These are phyloP conservation scores for Verticillium dahliae DNA, from an alignment of 2,329 filamentous ascomycete species.

Conservation along the genomic window DNA sequence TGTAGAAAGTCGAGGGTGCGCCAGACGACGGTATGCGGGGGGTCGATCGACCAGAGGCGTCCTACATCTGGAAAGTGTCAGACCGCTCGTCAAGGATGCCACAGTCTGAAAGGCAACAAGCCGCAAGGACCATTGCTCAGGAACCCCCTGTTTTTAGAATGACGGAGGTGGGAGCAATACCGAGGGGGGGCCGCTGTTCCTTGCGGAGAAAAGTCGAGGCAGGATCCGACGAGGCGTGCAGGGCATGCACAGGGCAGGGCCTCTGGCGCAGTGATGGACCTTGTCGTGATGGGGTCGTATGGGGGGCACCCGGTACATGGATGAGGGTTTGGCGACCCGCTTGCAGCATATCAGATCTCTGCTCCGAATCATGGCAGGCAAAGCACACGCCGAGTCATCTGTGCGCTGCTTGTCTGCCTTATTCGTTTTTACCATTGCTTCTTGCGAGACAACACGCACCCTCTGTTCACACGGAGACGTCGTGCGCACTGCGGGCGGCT, in stretches of 20 bases:
- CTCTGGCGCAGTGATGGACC: slow-evolving; percentile 6
- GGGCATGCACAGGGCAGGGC: slow-evolving; percentile 29
- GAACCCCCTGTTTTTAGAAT: slow-evolving; percentile 32
- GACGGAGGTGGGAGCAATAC: slow-evolving; percentile 42
- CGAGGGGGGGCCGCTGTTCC: slow-evolving; percentile 31
- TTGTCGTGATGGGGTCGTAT: slow-evolving; percentile 11
- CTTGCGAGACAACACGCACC: background rate
- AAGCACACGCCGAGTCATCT: background rate
- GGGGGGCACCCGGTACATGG: slow-evolving; percentile 31
- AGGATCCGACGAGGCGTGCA: slow-evolving; percentile 33
- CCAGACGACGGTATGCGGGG: slow-evolving; percentile 31
- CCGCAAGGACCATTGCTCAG: slow-evolving; percentile 25
- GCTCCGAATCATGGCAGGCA: background rate
- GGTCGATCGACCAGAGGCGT: slow-evolving; percentile 25
- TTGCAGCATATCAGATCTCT: background rate
- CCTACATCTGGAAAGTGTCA: slow-evolving; percentile 27
- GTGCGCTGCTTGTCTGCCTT: background rate
- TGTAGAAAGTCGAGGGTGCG: slow-evolving; percentile 31
- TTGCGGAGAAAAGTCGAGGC: slow-evolving; percentile 40
- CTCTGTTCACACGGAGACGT: background rate
- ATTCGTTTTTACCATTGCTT: background rate
- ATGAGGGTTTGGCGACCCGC: slow-evolving; percentile 15
- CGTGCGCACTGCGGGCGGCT: background rate
- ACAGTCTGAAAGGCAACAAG: slow-evolving; percentile 25
- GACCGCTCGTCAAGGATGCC: slow-evolving; percentile 32